These are phyloP conservation scores for Dichotomocladium elegans DNA, from an alignment of 371 early-diverging fungal species.

Conservation along the genomic window DNA sequence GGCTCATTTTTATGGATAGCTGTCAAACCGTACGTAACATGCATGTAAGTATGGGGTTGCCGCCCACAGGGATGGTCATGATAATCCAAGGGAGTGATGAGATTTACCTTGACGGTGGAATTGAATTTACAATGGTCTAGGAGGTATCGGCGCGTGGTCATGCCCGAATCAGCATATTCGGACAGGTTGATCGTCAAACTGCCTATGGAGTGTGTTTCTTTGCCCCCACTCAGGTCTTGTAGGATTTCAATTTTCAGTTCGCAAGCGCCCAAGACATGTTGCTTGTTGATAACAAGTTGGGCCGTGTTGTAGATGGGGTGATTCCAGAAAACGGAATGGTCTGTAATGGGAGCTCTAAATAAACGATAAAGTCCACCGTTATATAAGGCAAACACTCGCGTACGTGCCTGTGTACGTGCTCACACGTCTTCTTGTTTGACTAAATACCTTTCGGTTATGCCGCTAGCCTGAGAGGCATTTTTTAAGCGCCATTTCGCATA, in stretches of 20 bases:
- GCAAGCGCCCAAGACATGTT: constrained; percentile 52
- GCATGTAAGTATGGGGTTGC: not conserved
- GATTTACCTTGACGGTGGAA: constrained; percentile 42
- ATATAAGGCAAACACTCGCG: not conserved
- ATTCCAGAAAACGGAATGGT: constrained; percentile 54
- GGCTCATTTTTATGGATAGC: constrained; percentile 43
- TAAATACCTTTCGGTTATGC: constrained; percentile 48
- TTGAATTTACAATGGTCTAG: constrained; percentile 46
- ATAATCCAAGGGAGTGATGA: not conserved
- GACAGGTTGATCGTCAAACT: constrained; percentile 38
- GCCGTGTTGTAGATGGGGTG: constrained; percentile 32
- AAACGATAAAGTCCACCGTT: not conserved
- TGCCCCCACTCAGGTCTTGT: constrained; percentile 59
- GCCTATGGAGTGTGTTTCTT: constrained; percentile 52
- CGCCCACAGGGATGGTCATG: not conserved
- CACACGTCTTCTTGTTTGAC: too few species aligned
- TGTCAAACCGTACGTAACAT: constrained; percentile 16
- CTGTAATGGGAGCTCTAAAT: constrained; percentile 50
- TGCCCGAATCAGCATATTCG: constrained; percentile 41
- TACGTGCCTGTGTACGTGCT: too few species aligned
- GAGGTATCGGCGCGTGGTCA: constrained; percentile 33
- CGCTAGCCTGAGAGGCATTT: constrained; percentile 38
- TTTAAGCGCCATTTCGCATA: constrained; percentile 63
- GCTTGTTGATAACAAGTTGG: constrained; percentile 54
- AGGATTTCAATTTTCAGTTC: constrained; percentile 53